A percentile compares a stretch with the other conserved stretches of the same genome.
phyloP scores from a whole-genome alignment of 352 stramenopile species.

The Phytophthora sp. region DNA sequence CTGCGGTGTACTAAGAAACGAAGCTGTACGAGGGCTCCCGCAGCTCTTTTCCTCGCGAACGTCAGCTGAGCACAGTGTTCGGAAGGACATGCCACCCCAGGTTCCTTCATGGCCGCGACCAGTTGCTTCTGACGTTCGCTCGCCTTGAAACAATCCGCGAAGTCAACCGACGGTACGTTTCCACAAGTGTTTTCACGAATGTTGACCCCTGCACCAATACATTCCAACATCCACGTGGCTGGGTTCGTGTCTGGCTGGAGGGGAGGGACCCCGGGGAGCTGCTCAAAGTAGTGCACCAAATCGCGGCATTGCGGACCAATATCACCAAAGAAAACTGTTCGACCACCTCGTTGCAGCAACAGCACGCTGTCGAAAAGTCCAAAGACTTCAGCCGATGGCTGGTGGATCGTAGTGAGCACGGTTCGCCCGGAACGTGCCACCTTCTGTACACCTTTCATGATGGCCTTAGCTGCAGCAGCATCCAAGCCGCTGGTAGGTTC shows the following conservation, averaged over 20 bases:
- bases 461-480: constrained; percentile 62
- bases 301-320: constrained; percentile 39
- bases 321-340: constrained; percentile 63
- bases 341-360: constrained; percentile 66
- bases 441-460: constrained; percentile 67
- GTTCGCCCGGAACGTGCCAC: constrained; percentile 76
- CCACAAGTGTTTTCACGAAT: constrained; percentile 9
- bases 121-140: constrained; percentile 38
- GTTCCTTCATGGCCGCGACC: constrained; percentile 29
- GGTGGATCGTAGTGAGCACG: constrained; percentile 64
- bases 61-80: constrained; percentile 26
- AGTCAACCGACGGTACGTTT: constrained; percentile 29
- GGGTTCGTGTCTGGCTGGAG: constrained; percentile 49
- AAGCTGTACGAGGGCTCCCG: constrained; percentile 37
- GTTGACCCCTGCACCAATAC: constrained; percentile 53
- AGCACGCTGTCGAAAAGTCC: constrained; percentile 87
- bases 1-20: constrained; percentile 44
- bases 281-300: constrained; percentile 61
- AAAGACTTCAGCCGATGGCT: constrained; percentile 59
- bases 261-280: constrained; percentile 40
- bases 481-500: constrained; percentile 78
- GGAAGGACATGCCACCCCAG: constrained; percentile 41
- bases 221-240: constrained; percentile 88
- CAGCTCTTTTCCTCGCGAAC: constrained; percentile 44
- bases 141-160: constrained; percentile 45